phyloP scores from a whole-genome alignment of 2,329 filamentous ascomycete species.

The Microascus cirrosus region DNA sequence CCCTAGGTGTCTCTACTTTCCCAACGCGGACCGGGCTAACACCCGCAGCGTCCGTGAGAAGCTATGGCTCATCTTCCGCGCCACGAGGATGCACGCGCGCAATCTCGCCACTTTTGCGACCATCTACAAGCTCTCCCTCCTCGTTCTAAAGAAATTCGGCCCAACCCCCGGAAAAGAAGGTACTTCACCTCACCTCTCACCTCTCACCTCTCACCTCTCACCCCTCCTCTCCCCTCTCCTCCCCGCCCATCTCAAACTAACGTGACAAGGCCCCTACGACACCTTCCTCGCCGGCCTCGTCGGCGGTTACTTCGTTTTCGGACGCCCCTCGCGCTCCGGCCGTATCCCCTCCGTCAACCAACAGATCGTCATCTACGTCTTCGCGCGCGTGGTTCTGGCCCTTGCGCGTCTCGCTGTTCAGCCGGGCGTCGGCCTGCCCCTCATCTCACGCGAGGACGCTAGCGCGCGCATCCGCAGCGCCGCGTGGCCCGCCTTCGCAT shows the following conservation, averaged over 20 bases:
- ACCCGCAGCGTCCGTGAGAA: conserved; percentile 58
- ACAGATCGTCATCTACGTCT: conserved; percentile 98
- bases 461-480: conserved; percentile 48
- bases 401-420: conserved; percentile 75
- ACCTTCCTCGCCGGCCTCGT: conserved; percentile 76
- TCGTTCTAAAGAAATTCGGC: conserved; percentile 56
- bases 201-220: neutral
- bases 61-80: conserved; percentile 63
- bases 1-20: neutral
- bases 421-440: conserved; percentile 38
- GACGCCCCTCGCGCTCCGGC: conserved; percentile 49
- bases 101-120: conserved; percentile 88
- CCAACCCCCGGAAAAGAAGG: conserved; percentile 48
- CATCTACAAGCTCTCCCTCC: conserved; percentile 77
- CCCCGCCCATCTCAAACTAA: neutral
- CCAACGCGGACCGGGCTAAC: neutral
- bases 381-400: conserved; percentile 79
- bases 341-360: conserved; percentile 74
- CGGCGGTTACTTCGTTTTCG: conserved; percentile 90
- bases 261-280: conserved; percentile 55
- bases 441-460: conserved; percentile 35
- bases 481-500: conserved; percentile 89
- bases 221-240: neutral
- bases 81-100: conserved; percentile 79
- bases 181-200: conserved; percentile 8